Conservation (phyloP, 2,329 filamentous ascomycete genomes). For the Paecilomyces sp. region DNA sequence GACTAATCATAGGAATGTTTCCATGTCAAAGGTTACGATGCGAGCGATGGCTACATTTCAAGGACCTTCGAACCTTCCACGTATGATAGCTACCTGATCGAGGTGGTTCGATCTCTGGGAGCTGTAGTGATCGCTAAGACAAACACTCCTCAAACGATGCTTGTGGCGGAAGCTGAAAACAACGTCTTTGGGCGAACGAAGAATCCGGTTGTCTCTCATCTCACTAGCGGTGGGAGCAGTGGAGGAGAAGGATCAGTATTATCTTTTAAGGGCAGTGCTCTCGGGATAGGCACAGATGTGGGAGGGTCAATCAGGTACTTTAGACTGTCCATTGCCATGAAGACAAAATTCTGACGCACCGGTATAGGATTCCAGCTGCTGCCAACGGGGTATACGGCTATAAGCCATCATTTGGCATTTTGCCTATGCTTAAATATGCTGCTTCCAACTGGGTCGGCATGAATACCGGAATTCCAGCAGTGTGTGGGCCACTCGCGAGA, state of each 20-base stretch:
- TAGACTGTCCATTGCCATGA: background rate
- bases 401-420: conserved; percentile 16
- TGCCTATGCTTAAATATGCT: conserved; percentile 25
- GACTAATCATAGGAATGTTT: conserved; percentile 15
- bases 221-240: background rate
- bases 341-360: background rate
- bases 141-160: background rate
- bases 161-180: background rate
- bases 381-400: conserved; percentile 21
- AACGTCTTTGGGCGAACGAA: background rate
- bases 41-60: conserved; percentile 20
- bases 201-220: conserved; percentile 3
- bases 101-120: background rate
- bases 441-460: conserved; percentile 21
- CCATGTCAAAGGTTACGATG: conserved; percentile 19
- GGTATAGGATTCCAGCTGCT: conserved; percentile 17
- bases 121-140: background rate
- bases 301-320: background rate
- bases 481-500: conserved; percentile 17
- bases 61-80: background rate
- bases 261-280: background rate
- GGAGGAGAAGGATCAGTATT: background rate
- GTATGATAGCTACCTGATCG: background rate
- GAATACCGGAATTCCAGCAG: conserved; percentile 22
- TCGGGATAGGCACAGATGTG: background rate